Evolutionary conservation across 106 monocot species (phyloP), one percentile per base, ranked within the genome.

Genomic region (Dendrobium nobile): DNA sequence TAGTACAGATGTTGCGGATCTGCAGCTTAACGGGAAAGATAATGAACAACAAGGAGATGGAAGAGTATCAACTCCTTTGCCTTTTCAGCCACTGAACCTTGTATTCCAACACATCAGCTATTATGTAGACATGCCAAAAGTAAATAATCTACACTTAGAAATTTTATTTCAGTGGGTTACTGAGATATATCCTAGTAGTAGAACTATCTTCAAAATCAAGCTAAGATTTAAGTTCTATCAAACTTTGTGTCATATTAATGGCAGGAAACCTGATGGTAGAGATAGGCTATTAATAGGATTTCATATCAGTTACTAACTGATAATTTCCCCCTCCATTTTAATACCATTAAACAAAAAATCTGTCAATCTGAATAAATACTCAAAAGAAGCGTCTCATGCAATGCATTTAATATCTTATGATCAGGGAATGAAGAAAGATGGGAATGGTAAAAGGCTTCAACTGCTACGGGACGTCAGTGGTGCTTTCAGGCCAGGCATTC

Each of bases 71-170:
- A 75, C 20, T 41, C 40, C 82, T 78, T 78, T 98, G 42, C 94
- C 94, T 67, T 92, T 98, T 80, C 86, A 83, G 73, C 97, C 97
- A 37, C 84, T 90, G 40, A 91, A 90, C 45, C 83, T 98, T 33
- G 80, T 82, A 47, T 98, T 98, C 82, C 79, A 82, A 41, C 90
- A 92, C 81, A 80, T 98, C 41, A 94, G 81, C 78, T 98, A 98
- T 79, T 94, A 87, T 68, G 94, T 98, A 20, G 94, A 94, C 80
- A 91, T 92, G 84, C 92, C 97, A 22, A 43, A 54, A 78, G 97
- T 98, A 86, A 97, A 33, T 84, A 33, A 7, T 64, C 42, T 45
- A 17, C n/a, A 44, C 10, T 54, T 41, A 41, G 4, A 16, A 33
- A 33, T 70, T 70, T 70, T 33, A 33, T 70, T 16, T 37, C 13